Base-by-base conservation (phyloP, 306 rosid species). In the Vigna angularis region DNA sequence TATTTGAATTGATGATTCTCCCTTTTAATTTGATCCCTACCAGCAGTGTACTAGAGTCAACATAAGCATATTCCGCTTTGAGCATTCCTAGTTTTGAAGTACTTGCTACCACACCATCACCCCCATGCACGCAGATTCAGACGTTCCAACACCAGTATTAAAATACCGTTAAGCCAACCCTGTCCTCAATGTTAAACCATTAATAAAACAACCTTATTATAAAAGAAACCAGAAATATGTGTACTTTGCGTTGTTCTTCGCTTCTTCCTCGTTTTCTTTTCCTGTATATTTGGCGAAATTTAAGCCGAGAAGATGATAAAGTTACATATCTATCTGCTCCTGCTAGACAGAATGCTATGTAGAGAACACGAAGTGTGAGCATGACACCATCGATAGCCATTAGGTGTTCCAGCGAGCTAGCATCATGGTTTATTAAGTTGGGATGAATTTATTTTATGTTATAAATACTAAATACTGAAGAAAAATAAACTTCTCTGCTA, bases 101-200 rank as follows among this genome's bases (percentile, higher is more conserved):
- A 90, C 80, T 83, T 87, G 50, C 9, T 93, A 90, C 83, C 77
- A 92, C 87, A 11, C 82, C 87, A 44, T 81, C 38, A 55, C 78
- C 85, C 0, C 0, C 0, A 24, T 58, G 49, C 79, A 82, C 64
- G 82, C 88, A 10, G 89, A 62, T 73, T 80, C 89, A 17, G 79
- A 62, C 47, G 73, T 70, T 80, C 89, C 89, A 2, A 88, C 81
- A 8, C 81, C 89, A 7, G 90, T 90, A 73, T 90, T 86, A 78
- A 91, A 20, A 88, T 24, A 24, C 26, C 1, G 2, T 26, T 26
- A 26, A 83, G 26, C 92, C 96, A 47, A 89, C 80, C 81, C 18
- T 44, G 9, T 36, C 16, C 67, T 58, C 17, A 5, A 1, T 34
- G 45, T 6, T 15, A 32, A 61, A 61, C 3, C 45, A 42, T 42